A percentile compares a stretch with the other conserved stretches of the same genome.
Evolutionary conservation across 2,329 filamentous ascomycete genomes (phyloP).

Genomic region (Malbranchea zuffiana): DNA sequence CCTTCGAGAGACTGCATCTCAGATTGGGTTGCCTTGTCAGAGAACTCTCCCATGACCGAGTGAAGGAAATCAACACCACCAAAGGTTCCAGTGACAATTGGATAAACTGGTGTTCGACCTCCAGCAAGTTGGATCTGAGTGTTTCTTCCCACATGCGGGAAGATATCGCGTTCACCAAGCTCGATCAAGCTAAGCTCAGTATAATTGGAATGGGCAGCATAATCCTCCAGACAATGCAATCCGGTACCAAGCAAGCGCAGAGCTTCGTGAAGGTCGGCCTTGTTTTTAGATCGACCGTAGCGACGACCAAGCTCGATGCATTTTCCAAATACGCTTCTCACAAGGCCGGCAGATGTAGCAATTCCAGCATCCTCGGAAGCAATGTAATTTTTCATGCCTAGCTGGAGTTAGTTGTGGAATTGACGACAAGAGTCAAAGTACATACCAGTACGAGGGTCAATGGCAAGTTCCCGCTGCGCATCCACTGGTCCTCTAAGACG

Average conservation of each 20-base stretch:
- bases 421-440: constrained; percentile 14
- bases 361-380: constrained; percentile 69
- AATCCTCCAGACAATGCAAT: constrained; percentile 85
- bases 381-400: constrained; percentile 81
- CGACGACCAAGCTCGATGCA: constrained; percentile 71
- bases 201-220: constrained; percentile 89
- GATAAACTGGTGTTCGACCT: constrained; percentile 57
- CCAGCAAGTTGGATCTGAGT: constrained; percentile 62
- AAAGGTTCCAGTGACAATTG: constrained; percentile 82
- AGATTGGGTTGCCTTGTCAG: constrained; percentile 81
- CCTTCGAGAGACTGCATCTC: constrained; percentile 82
- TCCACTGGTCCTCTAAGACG: constrained; percentile 74
- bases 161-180: constrained; percentile 67
- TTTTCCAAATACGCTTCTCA: constrained; percentile 59
- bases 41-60: constrained; percentile 67
- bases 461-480: constrained; percentile 62
- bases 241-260: constrained; percentile 78
- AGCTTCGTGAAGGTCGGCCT: constrained; percentile 76
- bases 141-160: constrained; percentile 72
- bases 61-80: constrained; percentile 91
- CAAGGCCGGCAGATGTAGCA: constrained; percentile 68
- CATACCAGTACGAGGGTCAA: constrained; percentile 60
- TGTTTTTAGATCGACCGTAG: constrained; percentile 55
- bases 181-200: constrained; percentile 79
- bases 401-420: constrained; percentile 11